phyloP scores from a whole-genome alignment of 805 yeast genomes.

The Candida coleopterorum region DNA sequence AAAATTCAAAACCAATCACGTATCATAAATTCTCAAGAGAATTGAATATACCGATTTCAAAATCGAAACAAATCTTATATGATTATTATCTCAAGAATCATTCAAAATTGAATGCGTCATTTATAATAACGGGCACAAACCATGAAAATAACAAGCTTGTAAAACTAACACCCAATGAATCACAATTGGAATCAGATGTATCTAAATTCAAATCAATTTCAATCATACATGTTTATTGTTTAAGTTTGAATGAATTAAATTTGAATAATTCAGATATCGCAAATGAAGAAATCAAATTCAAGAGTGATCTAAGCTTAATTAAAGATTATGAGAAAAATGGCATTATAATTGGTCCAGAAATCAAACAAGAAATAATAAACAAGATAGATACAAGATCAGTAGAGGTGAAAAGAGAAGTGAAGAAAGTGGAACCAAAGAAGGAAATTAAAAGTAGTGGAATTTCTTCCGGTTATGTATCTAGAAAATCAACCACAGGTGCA shows the following conservation, averaged over 20 bases:
- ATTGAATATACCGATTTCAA: slow-evolving; percentile 30
- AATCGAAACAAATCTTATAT: slow-evolving; percentile 36
- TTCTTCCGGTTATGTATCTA: slow-evolving; percentile 26
- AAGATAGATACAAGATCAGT: slow-evolving; percentile 4
- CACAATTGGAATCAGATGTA: slow-evolving; percentile 15
- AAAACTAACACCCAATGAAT: slow-evolving; percentile 20
- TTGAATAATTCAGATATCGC: slow-evolving; percentile 16
- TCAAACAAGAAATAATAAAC: neutral
- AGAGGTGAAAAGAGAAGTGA: slow-evolving; percentile 8
- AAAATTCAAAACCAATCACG: slow-evolving; percentile 26
- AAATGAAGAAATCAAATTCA: slow-evolving; percentile 11
- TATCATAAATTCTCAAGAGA: slow-evolving; percentile 40
- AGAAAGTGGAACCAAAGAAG: slow-evolving; percentile 9
- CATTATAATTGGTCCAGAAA: slow-evolving; percentile 27
- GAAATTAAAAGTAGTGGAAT: slow-evolving; percentile 13
- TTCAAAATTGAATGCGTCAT: slow-evolving; percentile 34
- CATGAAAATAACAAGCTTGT: slow-evolving; percentile 13
- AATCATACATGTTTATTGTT: slow-evolving; percentile 37
- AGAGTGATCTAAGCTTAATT: slow-evolving; percentile 12
- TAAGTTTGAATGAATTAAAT: slow-evolving; percentile 14
- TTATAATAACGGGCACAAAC: slow-evolving; percentile 36
- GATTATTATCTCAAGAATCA: slow-evolving; percentile 34
- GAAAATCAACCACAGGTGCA: slow-evolving; percentile 15
- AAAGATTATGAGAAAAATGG: slow-evolving; percentile 23
- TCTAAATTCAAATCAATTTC: slow-evolving; percentile 23